phyloP scores from a whole-genome alignment of 768 basidiomycete genomes.

The Mycena alexandri region DNA sequence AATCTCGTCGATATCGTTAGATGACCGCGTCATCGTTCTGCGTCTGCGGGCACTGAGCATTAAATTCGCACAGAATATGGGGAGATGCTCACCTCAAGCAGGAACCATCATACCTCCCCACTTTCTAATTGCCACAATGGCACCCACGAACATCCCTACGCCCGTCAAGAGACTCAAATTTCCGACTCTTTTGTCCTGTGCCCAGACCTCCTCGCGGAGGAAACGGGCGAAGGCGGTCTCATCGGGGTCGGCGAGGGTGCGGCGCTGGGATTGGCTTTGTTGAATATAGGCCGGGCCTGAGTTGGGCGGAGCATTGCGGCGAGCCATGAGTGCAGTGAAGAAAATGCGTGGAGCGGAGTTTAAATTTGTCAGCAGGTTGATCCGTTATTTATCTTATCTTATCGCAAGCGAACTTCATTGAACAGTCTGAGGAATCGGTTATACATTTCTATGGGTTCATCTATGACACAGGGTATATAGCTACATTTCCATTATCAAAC shows the following conservation, averaged over 20 bases:
- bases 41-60: background rate
- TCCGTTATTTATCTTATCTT: constrained; percentile 4
- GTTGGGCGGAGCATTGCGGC: constrained; percentile 71
- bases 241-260: constrained; percentile 64
- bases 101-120: constrained; percentile 87
- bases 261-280: constrained; percentile 56
- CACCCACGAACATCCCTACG: constrained; percentile 74
- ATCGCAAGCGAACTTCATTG: background rate
- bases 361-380: constrained; percentile 5
- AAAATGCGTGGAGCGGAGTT: constrained; percentile 23
- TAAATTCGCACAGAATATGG: background rate
- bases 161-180: constrained; percentile 80
- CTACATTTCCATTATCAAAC: constrained; percentile 18
- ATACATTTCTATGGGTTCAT: background rate
- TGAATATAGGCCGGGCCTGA: constrained; percentile 69
- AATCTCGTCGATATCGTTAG: no score
- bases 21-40: no score
- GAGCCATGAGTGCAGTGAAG: constrained; percentile 64
- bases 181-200: constrained; percentile 80
- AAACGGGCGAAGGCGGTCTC: constrained; percentile 74
- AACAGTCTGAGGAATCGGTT: background rate
- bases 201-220: constrained; percentile 73
- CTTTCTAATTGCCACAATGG: constrained; percentile 76
- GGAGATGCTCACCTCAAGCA: constrained; percentile 51
- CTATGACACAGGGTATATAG: constrained; percentile 15